Conservation (phyloP, 176 grass and related monocot species). For the Hsuehochloa calcarea region DNA sequence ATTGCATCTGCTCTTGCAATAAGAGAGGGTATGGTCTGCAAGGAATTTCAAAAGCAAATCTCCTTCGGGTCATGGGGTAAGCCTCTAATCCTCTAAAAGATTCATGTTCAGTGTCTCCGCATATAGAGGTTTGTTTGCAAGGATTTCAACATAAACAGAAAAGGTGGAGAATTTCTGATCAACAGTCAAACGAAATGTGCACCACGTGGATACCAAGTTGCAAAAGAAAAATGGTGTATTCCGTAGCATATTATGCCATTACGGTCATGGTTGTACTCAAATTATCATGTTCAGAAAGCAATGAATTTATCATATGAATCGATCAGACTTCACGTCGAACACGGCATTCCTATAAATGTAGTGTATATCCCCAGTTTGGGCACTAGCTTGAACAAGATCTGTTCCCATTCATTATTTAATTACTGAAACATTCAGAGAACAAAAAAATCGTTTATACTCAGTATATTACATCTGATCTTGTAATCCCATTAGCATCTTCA, state of each 20-base stretch:
- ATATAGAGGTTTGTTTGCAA: neutral
- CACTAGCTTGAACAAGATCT: neutral
- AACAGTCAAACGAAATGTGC: slow-evolving; percentile 10
- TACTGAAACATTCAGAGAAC: slow-evolving; percentile 27
- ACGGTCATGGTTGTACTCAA: neutral
- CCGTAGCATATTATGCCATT: slow-evolving; percentile 16
- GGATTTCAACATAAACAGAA: neutral
- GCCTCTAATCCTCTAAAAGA: neutral
- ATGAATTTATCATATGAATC: neutral
- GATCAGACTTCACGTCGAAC: neutral
- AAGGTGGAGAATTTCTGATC: neutral
- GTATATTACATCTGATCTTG: slow-evolving; percentile 42
- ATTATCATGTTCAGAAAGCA: neutral
- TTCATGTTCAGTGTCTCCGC: neutral
- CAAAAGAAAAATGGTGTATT: slow-evolving; percentile 20
- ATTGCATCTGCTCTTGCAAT: slow-evolving; percentile 33
- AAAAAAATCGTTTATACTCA: slow-evolving; percentile 36
- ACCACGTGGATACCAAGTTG: neutral
- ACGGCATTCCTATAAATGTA: neutral
- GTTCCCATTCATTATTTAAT: slow-evolving; percentile 19
- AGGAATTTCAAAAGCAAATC: slow-evolving; percentile 16
- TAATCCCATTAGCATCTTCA: slow-evolving; percentile 46
- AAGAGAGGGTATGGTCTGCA: neutral
- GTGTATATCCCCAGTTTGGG: neutral
- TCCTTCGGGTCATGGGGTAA: neutral